These are phyloP conservation scores for Paraphoma chrysanthemicola DNA, from an alignment of 2,329 filamentous ascomycete species.

Conservation along the genomic window DNA sequence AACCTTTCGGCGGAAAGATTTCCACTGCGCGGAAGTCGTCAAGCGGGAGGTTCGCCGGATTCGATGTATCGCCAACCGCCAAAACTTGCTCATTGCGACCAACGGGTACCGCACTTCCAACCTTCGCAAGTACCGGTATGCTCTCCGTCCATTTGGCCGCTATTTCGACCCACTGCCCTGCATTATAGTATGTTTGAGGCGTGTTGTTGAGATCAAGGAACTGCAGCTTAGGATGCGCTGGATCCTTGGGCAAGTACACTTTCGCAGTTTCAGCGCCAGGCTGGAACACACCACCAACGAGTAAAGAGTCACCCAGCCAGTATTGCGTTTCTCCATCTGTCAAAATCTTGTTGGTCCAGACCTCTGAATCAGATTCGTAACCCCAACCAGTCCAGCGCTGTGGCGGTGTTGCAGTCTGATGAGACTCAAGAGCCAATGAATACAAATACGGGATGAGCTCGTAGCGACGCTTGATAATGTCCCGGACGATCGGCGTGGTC, in stretches of 20 bases:
- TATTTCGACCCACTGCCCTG: conserved; percentile 62
- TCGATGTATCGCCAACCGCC: conserved; percentile 57
- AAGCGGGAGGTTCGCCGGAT: conserved; percentile 54
- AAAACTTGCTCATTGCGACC: conserved; percentile 60
- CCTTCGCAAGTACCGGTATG: conserved; percentile 63
- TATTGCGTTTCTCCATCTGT: conserved; percentile 73
- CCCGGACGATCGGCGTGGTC: conserved; percentile 67
- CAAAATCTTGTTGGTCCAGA: conserved; percentile 66
- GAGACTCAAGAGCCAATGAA: conserved; percentile 67
- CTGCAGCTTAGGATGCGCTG: conserved; percentile 55
- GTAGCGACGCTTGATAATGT: conserved; percentile 73
- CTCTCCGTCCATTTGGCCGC: conserved; percentile 59
- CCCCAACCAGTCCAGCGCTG: conserved; percentile 79
- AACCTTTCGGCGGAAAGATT: conserved; percentile 61
- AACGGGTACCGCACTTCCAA: conserved; percentile 62
- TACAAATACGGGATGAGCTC: conserved; percentile 76
- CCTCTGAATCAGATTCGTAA: conserved; percentile 69
- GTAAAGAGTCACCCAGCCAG: conserved; percentile 72
- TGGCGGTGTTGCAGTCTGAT: conserved; percentile 66
- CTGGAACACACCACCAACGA: conserved; percentile 73
- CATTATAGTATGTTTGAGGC: conserved; percentile 64
- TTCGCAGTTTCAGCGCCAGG: conserved; percentile 60
- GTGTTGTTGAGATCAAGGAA: conserved; percentile 70
- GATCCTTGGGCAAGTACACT: conserved; percentile 67
- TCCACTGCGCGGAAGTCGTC: conserved; percentile 66